phyloP scores from a whole-genome alignment of 768 basidiomycete genomes.

The Tylopilus sp. region DNA sequence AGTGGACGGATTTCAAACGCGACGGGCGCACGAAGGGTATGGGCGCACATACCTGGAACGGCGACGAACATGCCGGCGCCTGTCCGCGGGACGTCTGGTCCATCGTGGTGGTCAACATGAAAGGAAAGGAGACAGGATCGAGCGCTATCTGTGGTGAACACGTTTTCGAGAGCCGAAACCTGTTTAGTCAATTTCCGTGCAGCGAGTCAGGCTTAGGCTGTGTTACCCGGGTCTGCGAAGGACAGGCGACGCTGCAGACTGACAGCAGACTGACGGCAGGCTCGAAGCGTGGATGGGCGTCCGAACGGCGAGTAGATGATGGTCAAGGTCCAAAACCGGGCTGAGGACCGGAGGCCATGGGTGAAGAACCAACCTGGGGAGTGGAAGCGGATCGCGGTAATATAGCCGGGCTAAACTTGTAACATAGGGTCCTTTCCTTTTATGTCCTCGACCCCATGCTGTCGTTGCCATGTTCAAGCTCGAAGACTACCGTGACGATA shows the following conservation, averaged over 20 bases:
- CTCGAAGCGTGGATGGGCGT: not conserved
- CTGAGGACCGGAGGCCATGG: not conserved
- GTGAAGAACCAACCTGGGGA: constrained; percentile 9
- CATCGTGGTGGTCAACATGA: constrained; percentile 23
- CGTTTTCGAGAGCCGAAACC: constrained; percentile 28
- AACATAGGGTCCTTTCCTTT: constrained; percentile 20
- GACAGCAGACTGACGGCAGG: not conserved
- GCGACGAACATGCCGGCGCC: constrained; percentile 19
- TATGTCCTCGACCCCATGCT: constrained; percentile 7
- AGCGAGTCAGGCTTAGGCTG: not conserved
- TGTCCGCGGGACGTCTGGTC: constrained; percentile 25
- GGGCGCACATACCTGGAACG: constrained; percentile 27
- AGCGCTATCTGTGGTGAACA: constrained; percentile 24
- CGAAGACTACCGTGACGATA: not conserved
- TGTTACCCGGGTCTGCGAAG: not conserved
- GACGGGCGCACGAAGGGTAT: not conserved
- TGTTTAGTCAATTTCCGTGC: constrained; percentile 21
- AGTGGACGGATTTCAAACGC: constrained; percentile 14
- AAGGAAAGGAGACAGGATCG: constrained; percentile 5
- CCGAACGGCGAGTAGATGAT: not conserved
- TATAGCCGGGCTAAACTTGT: constrained; percentile 12
- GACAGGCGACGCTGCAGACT: not conserved
- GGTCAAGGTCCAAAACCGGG: not conserved
- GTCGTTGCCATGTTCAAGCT: too few species aligned
- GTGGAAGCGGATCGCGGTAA: constrained; percentile 5